Evolutionary conservation across 257 asterid genomes (phyloP).

Genomic region (Ehretia macrophylla): DNA sequence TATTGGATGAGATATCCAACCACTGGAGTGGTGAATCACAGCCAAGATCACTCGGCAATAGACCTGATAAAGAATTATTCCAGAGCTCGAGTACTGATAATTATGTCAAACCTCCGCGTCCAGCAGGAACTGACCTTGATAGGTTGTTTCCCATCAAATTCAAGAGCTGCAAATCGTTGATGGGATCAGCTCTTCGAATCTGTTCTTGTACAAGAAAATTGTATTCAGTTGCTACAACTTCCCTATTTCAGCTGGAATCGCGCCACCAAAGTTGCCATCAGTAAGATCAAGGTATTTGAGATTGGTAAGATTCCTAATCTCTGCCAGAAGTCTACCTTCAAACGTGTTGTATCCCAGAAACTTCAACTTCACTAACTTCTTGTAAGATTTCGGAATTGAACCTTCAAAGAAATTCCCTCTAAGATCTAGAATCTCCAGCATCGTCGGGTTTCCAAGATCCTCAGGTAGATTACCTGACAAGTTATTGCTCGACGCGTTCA

Average conservation of each 20-base stretch:
- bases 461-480: too few species aligned
- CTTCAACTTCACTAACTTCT: constrained; percentile 34
- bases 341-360: constrained; percentile 54
- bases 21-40: constrained; percentile 29
- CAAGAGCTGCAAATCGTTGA: constrained; percentile 1
- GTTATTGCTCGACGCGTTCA: too few species aligned
- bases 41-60: constrained; percentile 48
- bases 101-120: constrained; percentile 26
- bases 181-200: constrained; percentile 15
- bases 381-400: constrained; percentile 39
- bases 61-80: constrained; percentile 49
- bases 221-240: constrained; percentile 30
- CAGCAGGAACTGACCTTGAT: constrained; percentile 16
- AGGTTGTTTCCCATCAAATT: constrained; percentile 16
- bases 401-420: constrained; percentile 62
- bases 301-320: constrained; percentile 46
- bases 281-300: constrained; percentile 52
- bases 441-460: too few species aligned
- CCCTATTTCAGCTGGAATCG: constrained; percentile 47
- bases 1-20: constrained; percentile 48
- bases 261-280: constrained; percentile 40
- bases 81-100: constrained; percentile 45
- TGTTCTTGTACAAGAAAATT: constrained; percentile 42
- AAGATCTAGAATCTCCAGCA: too few species aligned
- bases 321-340: constrained; percentile 46